Percentiles rank a stretch among this genome's conserved stretches.
Conservation (phyloP, 2,329 filamentous ascomycete genomes). For the Lachnellula willkommii region DNA sequence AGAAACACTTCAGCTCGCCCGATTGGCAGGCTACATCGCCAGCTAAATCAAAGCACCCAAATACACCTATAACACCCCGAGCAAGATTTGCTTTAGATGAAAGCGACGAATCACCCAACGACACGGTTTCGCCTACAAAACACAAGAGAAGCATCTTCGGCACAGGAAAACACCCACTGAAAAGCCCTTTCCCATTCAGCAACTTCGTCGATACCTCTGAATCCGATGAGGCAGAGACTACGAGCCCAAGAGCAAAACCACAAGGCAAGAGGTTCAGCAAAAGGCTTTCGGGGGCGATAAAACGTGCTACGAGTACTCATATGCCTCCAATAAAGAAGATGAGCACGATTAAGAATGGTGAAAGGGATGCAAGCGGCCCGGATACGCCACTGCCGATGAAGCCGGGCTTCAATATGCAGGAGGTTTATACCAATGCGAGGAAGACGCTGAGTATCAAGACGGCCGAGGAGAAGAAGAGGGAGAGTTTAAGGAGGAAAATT, state of each 20-base stretch:
- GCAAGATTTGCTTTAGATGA: background rate
- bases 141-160: constrained; percentile 9
- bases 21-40: background rate
- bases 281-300: constrained; percentile 14
- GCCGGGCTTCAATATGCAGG: constrained; percentile 15
- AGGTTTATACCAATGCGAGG: constrained; percentile 17
- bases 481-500: constrained; percentile 25
- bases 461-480: constrained; percentile 18
- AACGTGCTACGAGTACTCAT: constrained; percentile 5
- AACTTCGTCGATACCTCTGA: background rate
- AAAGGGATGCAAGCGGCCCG: constrained; percentile 12
- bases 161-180: constrained; percentile 15
- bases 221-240: background rate
- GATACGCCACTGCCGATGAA: constrained; percentile 17
- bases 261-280: background rate
- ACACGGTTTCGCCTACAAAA: background rate
- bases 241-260: background rate
- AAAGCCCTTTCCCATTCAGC: constrained; percentile 18
- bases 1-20: background rate
- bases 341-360: constrained; percentile 8
- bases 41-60: background rate
- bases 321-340: background rate
- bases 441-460: constrained; percentile 12
- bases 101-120: background rate
- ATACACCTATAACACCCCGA: background rate